These are phyloP conservation scores for Chaetomium fimeti DNA, from an alignment of 495 filamentous ascomycete genomes.

Conservation along the genomic window DNA sequence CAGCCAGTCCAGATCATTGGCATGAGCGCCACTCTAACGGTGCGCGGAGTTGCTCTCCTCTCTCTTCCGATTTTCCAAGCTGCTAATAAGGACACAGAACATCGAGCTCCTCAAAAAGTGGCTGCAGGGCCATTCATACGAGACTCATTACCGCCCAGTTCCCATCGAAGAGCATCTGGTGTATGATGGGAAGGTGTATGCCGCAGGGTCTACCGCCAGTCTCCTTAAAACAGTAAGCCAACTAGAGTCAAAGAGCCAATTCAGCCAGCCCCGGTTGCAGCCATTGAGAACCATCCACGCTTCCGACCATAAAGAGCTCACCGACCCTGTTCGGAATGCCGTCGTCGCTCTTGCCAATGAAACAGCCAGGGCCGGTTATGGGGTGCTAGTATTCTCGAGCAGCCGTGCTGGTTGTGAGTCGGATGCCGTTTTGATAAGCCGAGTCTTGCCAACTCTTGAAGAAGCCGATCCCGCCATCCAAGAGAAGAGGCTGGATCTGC, in stretches of 20 bases:
- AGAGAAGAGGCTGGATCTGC: conserved; percentile 62
- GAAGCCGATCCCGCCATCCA: conserved; percentile 49
- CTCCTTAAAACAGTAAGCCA: conserved; percentile 63
- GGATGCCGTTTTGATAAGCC: conserved; percentile 62
- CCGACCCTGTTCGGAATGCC: conserved; percentile 63
- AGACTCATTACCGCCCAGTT: conserved; percentile 70
- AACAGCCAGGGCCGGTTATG: conserved; percentile 64
- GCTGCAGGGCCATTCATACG: conserved; percentile 69
- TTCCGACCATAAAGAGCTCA: conserved; percentile 60
- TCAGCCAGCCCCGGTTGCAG: conserved; percentile 35
- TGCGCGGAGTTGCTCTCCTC: conserved; percentile 35
- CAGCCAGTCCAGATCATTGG: conserved; percentile 72
- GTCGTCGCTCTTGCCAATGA: conserved; percentile 68
- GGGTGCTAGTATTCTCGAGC: conserved; percentile 73
- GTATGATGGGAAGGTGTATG: conserved; percentile 70
- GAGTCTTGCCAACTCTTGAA: conserved; percentile 54
- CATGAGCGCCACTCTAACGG: conserved; percentile 79
- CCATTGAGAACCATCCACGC: conserved; percentile 48
- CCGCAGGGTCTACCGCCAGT: conserved; percentile 58
- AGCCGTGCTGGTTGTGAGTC: conserved; percentile 65
- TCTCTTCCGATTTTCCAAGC: not conserved
- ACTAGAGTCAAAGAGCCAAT: conserved; percentile 42
- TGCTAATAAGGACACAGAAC: conserved; percentile 52
- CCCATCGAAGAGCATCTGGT: conserved; percentile 75
- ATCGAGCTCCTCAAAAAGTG: conserved; percentile 65